Percentiles rank a stretch among this genome's conserved stretches.
These are phyloP conservation scores for Miscanthus lutarioriparius DNA, from an alignment of 176 grass and related monocot genomes.

Conservation along the genomic window DNA sequence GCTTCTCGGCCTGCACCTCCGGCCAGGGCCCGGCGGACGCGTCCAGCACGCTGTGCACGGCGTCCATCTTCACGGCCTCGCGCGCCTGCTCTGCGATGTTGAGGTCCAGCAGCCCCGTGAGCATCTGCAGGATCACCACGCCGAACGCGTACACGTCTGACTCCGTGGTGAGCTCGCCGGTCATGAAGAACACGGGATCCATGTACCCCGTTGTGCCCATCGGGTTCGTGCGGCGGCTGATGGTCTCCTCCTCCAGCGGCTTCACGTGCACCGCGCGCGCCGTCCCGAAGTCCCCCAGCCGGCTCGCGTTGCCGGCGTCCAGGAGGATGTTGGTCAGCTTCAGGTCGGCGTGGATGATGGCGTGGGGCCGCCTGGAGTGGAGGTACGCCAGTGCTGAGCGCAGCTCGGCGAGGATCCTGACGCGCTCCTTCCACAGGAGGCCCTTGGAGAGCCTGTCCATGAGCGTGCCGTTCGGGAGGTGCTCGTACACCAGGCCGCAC, in stretches of 20 bases:
- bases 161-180: constrained; percentile 51
- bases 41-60: constrained; percentile 37
- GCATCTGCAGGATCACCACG: constrained; percentile 42
- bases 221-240: constrained; percentile 44
- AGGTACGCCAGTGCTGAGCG: constrained; percentile 59
- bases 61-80: constrained; percentile 31
- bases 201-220: constrained; percentile 57
- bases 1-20: constrained; percentile 39
- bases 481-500: constrained; percentile 61
- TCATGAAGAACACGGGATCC: constrained; percentile 51
- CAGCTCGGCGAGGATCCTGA: constrained; percentile 53
- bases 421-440: constrained; percentile 56
- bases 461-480: constrained; percentile 63
- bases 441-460: constrained; percentile 40
- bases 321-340: constrained; percentile 77
- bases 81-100: constrained; percentile 40
- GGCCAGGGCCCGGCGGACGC: constrained; percentile 47
- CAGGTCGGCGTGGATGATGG: constrained; percentile 71
- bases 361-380: constrained; percentile 50
- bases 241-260: constrained; percentile 38
- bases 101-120: constrained; percentile 42
- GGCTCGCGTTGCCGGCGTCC: constrained; percentile 40
- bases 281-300: constrained; percentile 60
- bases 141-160: constrained; percentile 56
- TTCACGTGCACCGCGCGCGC: constrained; percentile 42